Percentiles rank a stretch among this genome's conserved stretches.
Evolutionary conservation across 345 rosid species (phyloP).

Genomic region (Arabis hirsuta): DNA sequence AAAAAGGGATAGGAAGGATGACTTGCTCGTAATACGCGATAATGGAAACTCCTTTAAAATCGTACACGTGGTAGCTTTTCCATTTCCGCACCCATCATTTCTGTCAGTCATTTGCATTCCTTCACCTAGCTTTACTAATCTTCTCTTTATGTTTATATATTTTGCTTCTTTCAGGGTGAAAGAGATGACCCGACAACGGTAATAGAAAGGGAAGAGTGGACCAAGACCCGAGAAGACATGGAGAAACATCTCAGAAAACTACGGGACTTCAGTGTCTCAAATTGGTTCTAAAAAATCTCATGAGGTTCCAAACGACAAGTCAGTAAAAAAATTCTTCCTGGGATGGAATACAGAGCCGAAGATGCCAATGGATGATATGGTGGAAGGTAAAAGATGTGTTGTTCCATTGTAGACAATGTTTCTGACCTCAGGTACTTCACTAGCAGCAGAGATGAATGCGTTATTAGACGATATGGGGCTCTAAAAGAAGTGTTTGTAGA

Average conservation of each 20-base stretch:
- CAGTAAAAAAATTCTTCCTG: not conserved
- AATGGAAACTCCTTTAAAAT: conserved; percentile 83
- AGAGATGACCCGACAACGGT: conserved; percentile 78
- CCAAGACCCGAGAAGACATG: conserved; percentile 72
- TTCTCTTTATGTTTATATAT: not conserved
- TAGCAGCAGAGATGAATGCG: conserved; percentile 20
- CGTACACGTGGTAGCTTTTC: conserved; percentile 56
- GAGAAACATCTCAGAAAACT: conserved; percentile 91
- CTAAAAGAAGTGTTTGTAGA: not conserved
- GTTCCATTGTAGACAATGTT: conserved; percentile 12
- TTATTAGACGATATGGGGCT: conserved; percentile 4
- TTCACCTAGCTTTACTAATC: not conserved
- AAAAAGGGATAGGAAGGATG: conserved; percentile 79
- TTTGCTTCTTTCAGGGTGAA: conserved; percentile 55
- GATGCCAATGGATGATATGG: conserved; percentile 4
- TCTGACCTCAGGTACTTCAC: conserved; percentile 17
- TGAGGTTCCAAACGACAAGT: not conserved
- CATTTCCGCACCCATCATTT: conserved; percentile 1
- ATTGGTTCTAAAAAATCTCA: conserved; percentile 64
- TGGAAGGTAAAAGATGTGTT: conserved; percentile 18
- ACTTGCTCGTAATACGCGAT: conserved; percentile 84
- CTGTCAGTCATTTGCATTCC: not conserved
- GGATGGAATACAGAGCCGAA: not conserved
- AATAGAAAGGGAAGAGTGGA: conserved; percentile 91
- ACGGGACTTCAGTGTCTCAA: conserved; percentile 76